A percentile compares a stretch with the other conserved stretches of the same genome.
These are phyloP conservation scores for Aspergillus fischeri DNA, from an alignment of 2,329 filamentous ascomycete genomes.

Conservation along the genomic window DNA sequence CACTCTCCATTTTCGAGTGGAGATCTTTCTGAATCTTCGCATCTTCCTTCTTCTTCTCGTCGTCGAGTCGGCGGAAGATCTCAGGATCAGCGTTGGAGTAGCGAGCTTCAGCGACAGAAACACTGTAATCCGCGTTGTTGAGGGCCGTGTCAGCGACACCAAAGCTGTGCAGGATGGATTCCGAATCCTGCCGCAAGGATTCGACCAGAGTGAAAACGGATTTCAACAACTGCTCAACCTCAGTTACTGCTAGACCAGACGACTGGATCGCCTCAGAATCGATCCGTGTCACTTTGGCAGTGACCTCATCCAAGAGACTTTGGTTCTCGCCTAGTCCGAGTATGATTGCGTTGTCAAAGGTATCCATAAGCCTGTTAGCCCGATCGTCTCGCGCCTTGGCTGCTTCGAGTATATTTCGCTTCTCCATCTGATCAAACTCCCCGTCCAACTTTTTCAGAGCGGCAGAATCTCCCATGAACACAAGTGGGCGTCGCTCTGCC, in stretches of 20 bases:
- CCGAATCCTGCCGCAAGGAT: conserved; percentile 41
- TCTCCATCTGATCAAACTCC: conserved; percentile 50
- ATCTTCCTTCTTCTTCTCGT: conserved; percentile 48
- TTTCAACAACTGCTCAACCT: conserved; percentile 37
- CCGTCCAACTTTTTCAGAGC: conserved; percentile 48
- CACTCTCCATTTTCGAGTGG: conserved; percentile 38
- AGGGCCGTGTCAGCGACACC: conserved; percentile 47
- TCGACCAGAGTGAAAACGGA: conserved; percentile 36
- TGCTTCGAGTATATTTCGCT: conserved; percentile 46
- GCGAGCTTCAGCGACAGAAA: conserved; percentile 51
- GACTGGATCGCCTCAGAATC: conserved; percentile 30
- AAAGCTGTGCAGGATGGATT: conserved; percentile 45
- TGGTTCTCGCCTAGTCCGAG: conserved; percentile 51
- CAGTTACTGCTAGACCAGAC: conserved; percentile 31
- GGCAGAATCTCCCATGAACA: conserved; percentile 49
- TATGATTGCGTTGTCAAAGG: conserved; percentile 49
- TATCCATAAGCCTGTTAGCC: conserved; percentile 47
- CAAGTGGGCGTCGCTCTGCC: conserved; percentile 49
- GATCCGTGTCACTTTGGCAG: conserved; percentile 39
- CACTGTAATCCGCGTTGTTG: conserved; percentile 50
- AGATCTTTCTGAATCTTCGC: conserved; percentile 42
- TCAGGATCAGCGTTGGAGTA: conserved; percentile 41
- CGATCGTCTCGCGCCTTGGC: conserved; percentile 48
- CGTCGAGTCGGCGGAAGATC: conserved; percentile 40
- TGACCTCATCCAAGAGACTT: conserved; percentile 46